Percentiles rank a stretch among this genome's conserved stretches.
Conservation (phyloP, 805 yeast genomes). For the Hermanozyma aechmeae region DNA sequence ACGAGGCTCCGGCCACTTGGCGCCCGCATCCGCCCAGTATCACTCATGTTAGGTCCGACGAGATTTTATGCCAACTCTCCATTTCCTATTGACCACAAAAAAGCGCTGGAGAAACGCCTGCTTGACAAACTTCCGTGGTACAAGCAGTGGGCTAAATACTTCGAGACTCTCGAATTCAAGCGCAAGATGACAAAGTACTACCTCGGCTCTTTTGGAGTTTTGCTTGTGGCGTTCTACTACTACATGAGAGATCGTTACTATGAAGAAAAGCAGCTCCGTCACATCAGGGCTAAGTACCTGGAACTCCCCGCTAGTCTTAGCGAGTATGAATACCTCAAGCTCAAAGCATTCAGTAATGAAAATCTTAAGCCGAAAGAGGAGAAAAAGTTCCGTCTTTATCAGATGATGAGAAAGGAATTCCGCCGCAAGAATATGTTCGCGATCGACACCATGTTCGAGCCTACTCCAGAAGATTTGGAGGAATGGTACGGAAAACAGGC, state of each 20-base stretch:
- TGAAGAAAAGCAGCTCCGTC: slow-evolving; percentile 52
- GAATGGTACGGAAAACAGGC: slow-evolving; percentile 32
- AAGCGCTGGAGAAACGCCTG: slow-evolving; percentile 16
- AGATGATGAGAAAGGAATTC: slow-evolving; percentile 40
- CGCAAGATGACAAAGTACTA: slow-evolving; percentile 52
- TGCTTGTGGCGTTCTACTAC: slow-evolving; percentile 49
- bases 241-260: slow-evolving; percentile 59
- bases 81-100: slow-evolving; percentile 26
- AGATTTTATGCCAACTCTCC: slow-evolving; percentile 16
- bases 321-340: slow-evolving; percentile 56
- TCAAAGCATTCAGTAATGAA: slow-evolving; percentile 50
- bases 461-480: slow-evolving; percentile 32
- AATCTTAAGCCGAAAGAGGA: slow-evolving; percentile 56
- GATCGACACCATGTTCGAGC: slow-evolving; percentile 26
- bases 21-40: background rate
- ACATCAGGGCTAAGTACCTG: slow-evolving; percentile 27
- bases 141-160: slow-evolving; percentile 31
- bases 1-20: background rate
- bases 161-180: slow-evolving; percentile 47
- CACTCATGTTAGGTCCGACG: background rate
- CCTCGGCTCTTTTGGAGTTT: slow-evolving; percentile 47
- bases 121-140: slow-evolving; percentile 29
- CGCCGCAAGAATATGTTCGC: slow-evolving; percentile 28
- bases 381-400: slow-evolving; percentile 50
- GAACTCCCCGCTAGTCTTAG: slow-evolving; percentile 29